These are phyloP conservation scores for Pythium myriotylum DNA, from an alignment of 352 stramenopile genomes.

Conservation along the genomic window DNA sequence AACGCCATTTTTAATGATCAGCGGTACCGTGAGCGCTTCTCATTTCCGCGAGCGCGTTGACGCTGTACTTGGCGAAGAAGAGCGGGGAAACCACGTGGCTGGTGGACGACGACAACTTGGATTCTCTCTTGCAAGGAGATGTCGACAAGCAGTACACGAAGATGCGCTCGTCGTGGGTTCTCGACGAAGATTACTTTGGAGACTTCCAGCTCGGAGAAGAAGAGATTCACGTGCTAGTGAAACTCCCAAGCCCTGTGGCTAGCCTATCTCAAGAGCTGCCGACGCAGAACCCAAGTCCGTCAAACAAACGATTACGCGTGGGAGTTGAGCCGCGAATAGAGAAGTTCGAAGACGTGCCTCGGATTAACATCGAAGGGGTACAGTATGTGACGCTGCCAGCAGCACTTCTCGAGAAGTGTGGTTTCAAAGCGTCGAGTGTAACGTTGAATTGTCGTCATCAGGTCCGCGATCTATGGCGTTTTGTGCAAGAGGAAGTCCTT, in stretches of 20 bases:
- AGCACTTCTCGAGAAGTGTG: conserved; percentile 3
- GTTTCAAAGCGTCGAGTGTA: background rate
- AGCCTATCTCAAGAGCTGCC: too few species aligned
- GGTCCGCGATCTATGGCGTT: background rate
- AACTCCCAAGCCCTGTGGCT: too few species aligned
- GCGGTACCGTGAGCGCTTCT: too few species aligned
- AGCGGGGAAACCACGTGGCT: too few species aligned
- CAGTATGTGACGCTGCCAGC: conserved; percentile 4
- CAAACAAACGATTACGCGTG: background rate
- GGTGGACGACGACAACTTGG: too few species aligned
- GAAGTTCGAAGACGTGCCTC: background rate
- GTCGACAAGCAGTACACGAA: conserved; percentile 15
- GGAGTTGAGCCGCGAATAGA: background rate
- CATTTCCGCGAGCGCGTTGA: too few species aligned
- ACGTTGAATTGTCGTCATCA: conserved; percentile 5
- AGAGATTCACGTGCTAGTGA: conserved; percentile 31
- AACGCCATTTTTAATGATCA: too few species aligned
- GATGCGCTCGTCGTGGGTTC: too few species aligned
- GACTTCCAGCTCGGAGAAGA: conserved; percentile 18
- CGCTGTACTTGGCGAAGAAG: too few species aligned
- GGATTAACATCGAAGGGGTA: background rate
- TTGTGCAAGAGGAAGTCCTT: conserved; percentile 14
- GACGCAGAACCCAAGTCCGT: too few species aligned
- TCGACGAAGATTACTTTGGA: too few species aligned
- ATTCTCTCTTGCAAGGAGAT: too few species aligned